These are phyloP conservation scores for Curvularia sp. DNA, from an alignment of 2,329 filamentous ascomycete species.

Conservation along the genomic window DNA sequence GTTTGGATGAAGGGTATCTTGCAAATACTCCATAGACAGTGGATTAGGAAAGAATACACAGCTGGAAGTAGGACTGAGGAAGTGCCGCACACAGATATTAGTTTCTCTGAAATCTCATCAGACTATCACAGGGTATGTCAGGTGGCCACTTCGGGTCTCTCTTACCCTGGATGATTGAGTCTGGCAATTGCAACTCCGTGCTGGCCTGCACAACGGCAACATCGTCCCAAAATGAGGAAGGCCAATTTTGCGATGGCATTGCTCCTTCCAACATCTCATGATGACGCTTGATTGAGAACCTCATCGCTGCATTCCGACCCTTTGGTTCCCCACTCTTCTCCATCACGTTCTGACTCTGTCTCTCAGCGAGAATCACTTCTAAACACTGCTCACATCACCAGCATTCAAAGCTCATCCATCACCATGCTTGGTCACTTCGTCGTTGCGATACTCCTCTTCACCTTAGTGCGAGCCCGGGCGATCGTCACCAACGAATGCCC, in stretches of 20 bases:
- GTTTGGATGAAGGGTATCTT: background rate
- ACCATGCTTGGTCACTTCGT: slow-evolving; percentile 29
- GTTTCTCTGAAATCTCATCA: background rate
- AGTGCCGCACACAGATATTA: background rate
- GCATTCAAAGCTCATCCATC: background rate
- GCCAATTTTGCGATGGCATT: background rate
- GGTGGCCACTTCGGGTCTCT: background rate
- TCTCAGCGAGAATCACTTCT: slow-evolving; percentile 18
- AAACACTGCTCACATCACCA: slow-evolving; percentile 6
- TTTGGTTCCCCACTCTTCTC: slow-evolving; percentile 20
- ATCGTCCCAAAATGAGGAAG: background rate
- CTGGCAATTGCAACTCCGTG: background rate
- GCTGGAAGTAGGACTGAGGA: background rate
- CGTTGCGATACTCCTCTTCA: slow-evolving; percentile 25
- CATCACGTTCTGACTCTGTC: slow-evolving; percentile 16
- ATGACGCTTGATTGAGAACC: slow-evolving; percentile 1
- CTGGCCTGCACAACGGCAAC: background rate
- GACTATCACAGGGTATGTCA: background rate
- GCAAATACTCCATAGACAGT: no score
- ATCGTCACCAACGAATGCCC: slow-evolving; percentile 39
- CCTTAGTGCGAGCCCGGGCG: slow-evolving; percentile 32
- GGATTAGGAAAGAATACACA: no score
- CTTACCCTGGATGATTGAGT: background rate
- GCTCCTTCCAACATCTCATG: background rate
- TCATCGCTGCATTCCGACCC: slow-evolving; percentile 14